Base-by-base conservation (phyloP, 371 early-diverging fungal species). In the Mucor velutinosus region DNA sequence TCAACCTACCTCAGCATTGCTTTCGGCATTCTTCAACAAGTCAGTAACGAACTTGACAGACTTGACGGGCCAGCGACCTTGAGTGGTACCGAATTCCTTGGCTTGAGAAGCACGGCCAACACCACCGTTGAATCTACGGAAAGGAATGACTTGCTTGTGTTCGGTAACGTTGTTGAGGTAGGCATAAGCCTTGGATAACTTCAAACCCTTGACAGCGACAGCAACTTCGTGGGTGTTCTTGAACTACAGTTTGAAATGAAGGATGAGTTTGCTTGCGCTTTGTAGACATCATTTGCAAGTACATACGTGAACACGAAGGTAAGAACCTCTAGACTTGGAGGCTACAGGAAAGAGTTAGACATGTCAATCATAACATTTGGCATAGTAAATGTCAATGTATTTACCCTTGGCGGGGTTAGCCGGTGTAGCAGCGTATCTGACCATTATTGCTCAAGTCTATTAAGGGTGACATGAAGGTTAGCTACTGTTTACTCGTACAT, bases 211-310 rank as follows among this genome's bases (percentile, higher is more conserved):
- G 83, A 99, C 90, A 78, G 97, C 96, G 76, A 85, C 91, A 77
- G 98, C 98, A 70, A 97, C 92, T 87, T 99, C 99, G 75, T 94
- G 94, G 68, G 99, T 99, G 94, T 99, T 99, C 92, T 94, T 93
- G 89, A 91, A 94, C 84, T 83, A 49, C 7, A 23, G 10, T 4
- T 35, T 35, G 35, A 35, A 35, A 10, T 35, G 10, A 35, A 35
- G 10, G 35, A 7, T 35, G 10, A 35, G 35, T 17, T 17, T 43
- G 43, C 15, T 43, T 43, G 43, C 12, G n/a, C 43, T 43, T 43
- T 15, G 43, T 6, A 49, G 21, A 7, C 2, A 21, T 6, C 49
- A 10, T 30, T 30, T 35, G 35, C 11, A 8, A 10, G n/a, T 15
- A 67, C 75, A 30, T 76, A 76, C 76, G 68, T 76, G 76, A 76